phyloP scores from a whole-genome alignment of 768 basidiomycete genomes.

The Ephemerocybe angulata region DNA sequence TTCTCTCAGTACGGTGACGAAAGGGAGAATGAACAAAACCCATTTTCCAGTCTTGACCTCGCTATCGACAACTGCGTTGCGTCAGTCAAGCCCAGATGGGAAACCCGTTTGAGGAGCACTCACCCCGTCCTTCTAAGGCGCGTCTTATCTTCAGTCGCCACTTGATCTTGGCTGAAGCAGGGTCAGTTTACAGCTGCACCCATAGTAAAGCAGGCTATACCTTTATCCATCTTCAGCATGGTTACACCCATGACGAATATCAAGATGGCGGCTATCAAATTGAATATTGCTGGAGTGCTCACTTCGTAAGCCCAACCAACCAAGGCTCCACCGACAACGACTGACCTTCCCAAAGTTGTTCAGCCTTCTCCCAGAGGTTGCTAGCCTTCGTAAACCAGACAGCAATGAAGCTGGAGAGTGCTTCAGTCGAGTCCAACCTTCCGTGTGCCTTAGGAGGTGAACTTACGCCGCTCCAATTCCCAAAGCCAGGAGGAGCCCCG shows the following conservation, averaged over 20 bases:
- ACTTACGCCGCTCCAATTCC: slow-evolving; percentile 74
- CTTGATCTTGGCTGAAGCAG: slow-evolving; percentile 67
- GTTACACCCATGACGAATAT: slow-evolving; percentile 92
- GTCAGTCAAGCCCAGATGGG: background rate
- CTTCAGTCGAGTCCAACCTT: background rate
- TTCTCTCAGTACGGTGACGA: slow-evolving; percentile 92
- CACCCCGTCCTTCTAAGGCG: slow-evolving; percentile 66
- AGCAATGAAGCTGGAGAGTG: slow-evolving; percentile 71
- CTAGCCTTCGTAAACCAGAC: slow-evolving; percentile 92
- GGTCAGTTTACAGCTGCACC: background rate
- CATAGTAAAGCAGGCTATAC: slow-evolving; percentile 19
- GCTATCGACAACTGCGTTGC: slow-evolving; percentile 40
- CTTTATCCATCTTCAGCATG: slow-evolving; percentile 92
- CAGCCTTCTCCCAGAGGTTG: slow-evolving; percentile 80
- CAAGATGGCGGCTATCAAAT: slow-evolving; percentile 69
- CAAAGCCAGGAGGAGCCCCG: slow-evolving; percentile 76
- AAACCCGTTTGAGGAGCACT: slow-evolving; percentile 12
- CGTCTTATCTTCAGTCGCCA: slow-evolving; percentile 87
- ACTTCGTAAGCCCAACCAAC: background rate
- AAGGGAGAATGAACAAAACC: slow-evolving; percentile 84
- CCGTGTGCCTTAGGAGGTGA: background rate
- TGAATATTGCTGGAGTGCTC: slow-evolving; percentile 53
- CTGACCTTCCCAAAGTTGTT: slow-evolving; percentile 91
- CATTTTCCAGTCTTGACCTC: slow-evolving; percentile 64
- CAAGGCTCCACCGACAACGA: no score